Conservation (phyloP, 495 filamentous ascomycete species). For the Amphirosellinia nigrospora region DNA sequence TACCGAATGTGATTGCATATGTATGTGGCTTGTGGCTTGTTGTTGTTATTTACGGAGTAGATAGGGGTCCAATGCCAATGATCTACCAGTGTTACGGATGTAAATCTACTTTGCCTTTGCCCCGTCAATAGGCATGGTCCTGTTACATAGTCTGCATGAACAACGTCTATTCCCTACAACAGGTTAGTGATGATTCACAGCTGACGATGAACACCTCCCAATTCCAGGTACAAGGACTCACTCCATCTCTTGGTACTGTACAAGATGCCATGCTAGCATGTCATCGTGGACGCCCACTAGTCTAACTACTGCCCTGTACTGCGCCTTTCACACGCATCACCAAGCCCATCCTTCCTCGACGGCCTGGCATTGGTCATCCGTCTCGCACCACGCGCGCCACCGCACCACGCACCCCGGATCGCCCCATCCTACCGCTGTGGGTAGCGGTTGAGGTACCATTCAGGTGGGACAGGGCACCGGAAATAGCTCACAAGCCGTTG, state of each 20-base stretch:
- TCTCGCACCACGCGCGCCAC: constrained; percentile 8
- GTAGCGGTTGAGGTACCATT: constrained; percentile 13
- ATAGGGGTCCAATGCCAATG: not conserved
- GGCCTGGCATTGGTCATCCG: constrained; percentile 11
- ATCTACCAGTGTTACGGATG: not conserved
- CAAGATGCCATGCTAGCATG: not conserved
- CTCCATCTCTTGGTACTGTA: constrained; percentile 5
- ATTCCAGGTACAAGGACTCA: constrained; percentile 2
- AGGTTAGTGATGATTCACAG: constrained; percentile 7
- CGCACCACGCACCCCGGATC: constrained; percentile 12
- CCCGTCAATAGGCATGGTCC: not conserved
- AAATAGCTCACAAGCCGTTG: constrained; percentile 12
- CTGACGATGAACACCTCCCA: not conserved
- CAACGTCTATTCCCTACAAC: not conserved
- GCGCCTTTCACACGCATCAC: constrained; percentile 7
- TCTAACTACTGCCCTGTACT: not conserved
- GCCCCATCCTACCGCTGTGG: constrained; percentile 6
- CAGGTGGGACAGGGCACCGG: constrained; percentile 18
- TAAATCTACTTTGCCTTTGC: not conserved
- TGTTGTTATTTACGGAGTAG: too few relatives aligned
- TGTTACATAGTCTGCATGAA: constrained; percentile 2
- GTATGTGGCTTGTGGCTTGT: too few relatives aligned
- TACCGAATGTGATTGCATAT: too few relatives aligned
- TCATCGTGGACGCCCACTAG: not conserved
- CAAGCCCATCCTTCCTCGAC: constrained; percentile 1